Base-by-base conservation (phyloP, 495 filamentous ascomycete genomes). In the Penicillium simplicissimum region DNA sequence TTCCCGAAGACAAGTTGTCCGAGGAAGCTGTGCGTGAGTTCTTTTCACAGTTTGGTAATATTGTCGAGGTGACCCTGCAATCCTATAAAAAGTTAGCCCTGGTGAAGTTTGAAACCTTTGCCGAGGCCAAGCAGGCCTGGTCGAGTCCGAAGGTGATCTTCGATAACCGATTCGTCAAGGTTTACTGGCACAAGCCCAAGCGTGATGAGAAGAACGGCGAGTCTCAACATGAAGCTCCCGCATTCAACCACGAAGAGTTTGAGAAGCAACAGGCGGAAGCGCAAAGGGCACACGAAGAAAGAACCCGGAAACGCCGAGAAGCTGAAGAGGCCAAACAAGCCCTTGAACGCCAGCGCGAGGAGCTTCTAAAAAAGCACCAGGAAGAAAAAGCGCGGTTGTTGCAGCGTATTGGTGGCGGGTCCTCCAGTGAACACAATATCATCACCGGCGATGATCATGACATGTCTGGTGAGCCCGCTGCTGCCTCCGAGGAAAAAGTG, bases 91-190 rank as follows among this genome's bases (percentile, higher is more conserved):
- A 85, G 47, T 73, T 97, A 11, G 94, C 95, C 10, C 78, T 94
- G 45, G 85, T 98, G 65, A 95, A 90, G 62, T 98, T 85, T 53
- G 85, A 87, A 38, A 83, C 80, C 53, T 91, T 89, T 79, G 81
- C 80, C 13, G 79, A 87, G 43, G 95, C 95, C 15, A 87, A 89
- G 63, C 83, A 86, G 17, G 95, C 95, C 2, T 97, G 92, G 76
- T 86, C 88, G 15, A 96, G 92, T 42, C 95, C 95, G 0, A 96
- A 96, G 69, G 90, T 91, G 51, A 92, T 98, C 52, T 98, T 98
- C 67, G 92, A 97, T 62, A 98, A 98, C 64, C 84, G 95, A 19
- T 98, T 98, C 67, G 95, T 98, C 47, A 98, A 97, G 71, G 92
- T 98, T 6, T 98, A 93, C 68, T 98, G 95, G 95, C 84, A 90